Conservation (phyloP, 2,329 filamentous ascomycete genomes). For the Leptodontidium sp. region DNA sequence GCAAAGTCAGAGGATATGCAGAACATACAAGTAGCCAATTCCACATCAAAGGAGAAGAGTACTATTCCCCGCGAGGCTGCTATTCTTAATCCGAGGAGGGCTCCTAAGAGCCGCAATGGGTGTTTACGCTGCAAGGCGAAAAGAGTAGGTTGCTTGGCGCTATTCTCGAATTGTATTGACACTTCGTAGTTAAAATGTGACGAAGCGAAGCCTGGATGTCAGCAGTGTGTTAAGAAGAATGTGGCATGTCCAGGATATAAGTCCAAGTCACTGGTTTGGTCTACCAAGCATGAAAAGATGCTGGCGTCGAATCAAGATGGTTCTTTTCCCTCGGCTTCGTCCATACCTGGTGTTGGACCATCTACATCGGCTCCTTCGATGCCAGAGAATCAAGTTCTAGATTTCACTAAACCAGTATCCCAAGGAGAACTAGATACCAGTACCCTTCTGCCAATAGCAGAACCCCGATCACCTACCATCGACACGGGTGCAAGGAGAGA, state of each 20-base stretch:
- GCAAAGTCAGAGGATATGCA: conserved; percentile 20
- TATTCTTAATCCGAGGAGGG: conserved; percentile 39
- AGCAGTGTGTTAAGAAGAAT: conserved; percentile 40
- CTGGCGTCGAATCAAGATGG: conserved; percentile 25
- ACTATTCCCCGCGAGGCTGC: not conserved
- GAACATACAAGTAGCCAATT: not conserved
- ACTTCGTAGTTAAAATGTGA: conserved; percentile 43
- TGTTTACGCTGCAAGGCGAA: conserved; percentile 44
- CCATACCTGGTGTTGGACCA: conserved; percentile 22
- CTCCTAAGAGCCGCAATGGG: conserved; percentile 42
- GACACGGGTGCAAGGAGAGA: conserved; percentile 14
- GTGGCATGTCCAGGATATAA: conserved; percentile 42
- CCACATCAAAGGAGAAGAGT: conserved; percentile 22
- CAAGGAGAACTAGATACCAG: not conserved
- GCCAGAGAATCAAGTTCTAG: not conserved
- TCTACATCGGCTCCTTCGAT: conserved; percentile 14
- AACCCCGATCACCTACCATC: not conserved
- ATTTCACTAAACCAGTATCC: not conserved
- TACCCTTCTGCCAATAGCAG: not conserved
- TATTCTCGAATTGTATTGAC: conserved; percentile 21
- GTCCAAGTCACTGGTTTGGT: conserved; percentile 41
- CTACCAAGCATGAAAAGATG: conserved; percentile 46
- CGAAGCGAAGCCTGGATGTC: conserved; percentile 43
- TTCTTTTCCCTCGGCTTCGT: conserved; percentile 21
- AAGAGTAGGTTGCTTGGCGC: conserved; percentile 33